A percentile compares a stretch with the other conserved stretches of the same genome.
These are phyloP conservation scores for Diaporthe amygdali DNA, from an alignment of 2,329 filamentous ascomycete genomes.

Conservation along the genomic window DNA sequence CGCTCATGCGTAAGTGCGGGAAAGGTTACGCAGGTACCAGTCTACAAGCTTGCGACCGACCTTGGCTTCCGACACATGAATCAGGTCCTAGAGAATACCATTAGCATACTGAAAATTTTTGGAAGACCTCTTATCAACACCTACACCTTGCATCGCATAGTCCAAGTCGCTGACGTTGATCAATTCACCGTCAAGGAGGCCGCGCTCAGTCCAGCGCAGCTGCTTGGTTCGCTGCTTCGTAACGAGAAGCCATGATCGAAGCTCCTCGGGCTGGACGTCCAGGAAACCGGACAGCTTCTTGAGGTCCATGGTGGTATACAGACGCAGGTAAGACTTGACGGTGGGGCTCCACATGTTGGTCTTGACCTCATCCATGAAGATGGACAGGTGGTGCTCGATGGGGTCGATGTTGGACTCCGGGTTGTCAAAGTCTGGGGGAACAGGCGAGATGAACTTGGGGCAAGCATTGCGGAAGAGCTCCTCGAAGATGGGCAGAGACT, in stretches of 20 bases:
- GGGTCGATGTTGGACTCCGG: conserved; percentile 95
- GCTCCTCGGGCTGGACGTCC: conserved; percentile 94
- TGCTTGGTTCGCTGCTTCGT: conserved; percentile 99
- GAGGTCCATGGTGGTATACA: conserved; percentile 99
- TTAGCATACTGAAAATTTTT: conserved; percentile 30
- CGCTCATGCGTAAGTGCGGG: conserved; percentile 81
- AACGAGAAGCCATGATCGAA: conserved; percentile 90
- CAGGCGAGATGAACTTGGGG: conserved; percentile 99
- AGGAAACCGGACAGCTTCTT: conserved; percentile 98
- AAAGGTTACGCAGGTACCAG: conserved; percentile 98
- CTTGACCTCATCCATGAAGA: conserved; percentile 99
- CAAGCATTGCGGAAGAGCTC: conserved; percentile 97
- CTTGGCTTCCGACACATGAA: conserved; percentile 99
- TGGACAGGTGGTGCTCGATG: conserved; percentile 92
- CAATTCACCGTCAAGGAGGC: conserved; percentile 88
- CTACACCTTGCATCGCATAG: conserved; percentile 92
- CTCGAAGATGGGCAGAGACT: conserved; percentile 95
- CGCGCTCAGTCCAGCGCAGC: conserved; percentile 90
- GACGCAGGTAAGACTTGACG: conserved; percentile 96
- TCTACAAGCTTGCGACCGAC: conserved; percentile 96
- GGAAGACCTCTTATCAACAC: conserved; percentile 42
- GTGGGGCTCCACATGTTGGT: conserved; percentile 98
- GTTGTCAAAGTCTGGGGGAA: conserved; percentile 97
- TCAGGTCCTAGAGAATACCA: conserved; percentile 71
- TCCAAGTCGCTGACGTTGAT: conserved; percentile 95